These are phyloP conservation scores for Mrakiaceae sp. DNA, from an alignment of 1,284 basidiomycete species.

Conservation along the genomic window DNA sequence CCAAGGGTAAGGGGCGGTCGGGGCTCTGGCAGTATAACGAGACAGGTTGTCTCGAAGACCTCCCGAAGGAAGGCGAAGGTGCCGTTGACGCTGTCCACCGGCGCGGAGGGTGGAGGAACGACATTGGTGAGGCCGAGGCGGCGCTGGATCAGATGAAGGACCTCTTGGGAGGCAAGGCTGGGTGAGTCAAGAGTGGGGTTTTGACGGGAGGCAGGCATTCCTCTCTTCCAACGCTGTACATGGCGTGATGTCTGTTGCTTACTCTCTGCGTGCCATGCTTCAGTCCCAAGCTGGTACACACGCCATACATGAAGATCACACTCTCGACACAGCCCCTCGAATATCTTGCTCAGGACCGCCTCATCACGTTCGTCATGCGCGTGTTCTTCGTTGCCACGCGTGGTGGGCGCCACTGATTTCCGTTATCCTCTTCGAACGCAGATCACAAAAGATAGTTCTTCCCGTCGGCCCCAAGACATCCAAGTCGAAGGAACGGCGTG, in stretches of 20 bases:
- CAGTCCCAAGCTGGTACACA: constrained; percentile 47
- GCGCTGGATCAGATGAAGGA: constrained; percentile 23
- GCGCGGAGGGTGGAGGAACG: constrained; percentile 25
- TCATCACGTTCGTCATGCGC: too few species aligned
- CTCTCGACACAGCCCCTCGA: constrained; percentile 41
- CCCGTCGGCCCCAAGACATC: too few species aligned
- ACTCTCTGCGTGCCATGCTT: not conserved
- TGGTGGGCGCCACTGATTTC: too few species aligned
- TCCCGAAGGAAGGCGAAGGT: constrained; percentile 20
- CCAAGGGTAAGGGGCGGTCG: not conserved
- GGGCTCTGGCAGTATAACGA: constrained; percentile 65
- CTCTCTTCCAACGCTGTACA: not conserved
- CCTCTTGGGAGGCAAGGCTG: constrained; percentile 38
- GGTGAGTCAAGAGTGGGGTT: constrained; percentile 38
- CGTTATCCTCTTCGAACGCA: too few species aligned
- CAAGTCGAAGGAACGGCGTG: too few species aligned
- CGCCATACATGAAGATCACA: constrained; percentile 59
- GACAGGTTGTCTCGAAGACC: constrained; percentile 47
- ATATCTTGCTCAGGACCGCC: too few species aligned
- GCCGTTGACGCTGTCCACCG: constrained; percentile 7
- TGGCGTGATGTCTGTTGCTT: not conserved
- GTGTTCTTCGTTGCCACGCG: too few species aligned
- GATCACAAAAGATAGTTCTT: too few species aligned
- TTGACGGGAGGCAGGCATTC: too few species aligned
- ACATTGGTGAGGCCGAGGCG: constrained; percentile 34